Conservation (phyloP, 2,329 filamentous ascomycete species). For the Fusarium sp. region DNA sequence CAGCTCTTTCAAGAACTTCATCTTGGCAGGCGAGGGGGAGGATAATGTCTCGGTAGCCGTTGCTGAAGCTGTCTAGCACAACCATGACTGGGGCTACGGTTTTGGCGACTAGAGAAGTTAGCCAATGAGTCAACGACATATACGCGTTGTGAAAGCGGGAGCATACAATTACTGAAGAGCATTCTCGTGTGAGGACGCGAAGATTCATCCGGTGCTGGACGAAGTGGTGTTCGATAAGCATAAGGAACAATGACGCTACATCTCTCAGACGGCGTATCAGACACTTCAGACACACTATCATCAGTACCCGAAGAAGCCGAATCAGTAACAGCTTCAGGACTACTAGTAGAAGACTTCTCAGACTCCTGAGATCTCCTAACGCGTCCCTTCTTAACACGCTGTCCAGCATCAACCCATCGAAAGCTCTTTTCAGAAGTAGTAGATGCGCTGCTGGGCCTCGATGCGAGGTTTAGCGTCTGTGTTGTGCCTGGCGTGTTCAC, state of each 20-base stretch:
- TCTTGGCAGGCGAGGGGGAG: slow-evolving; percentile 52
- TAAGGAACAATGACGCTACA: slow-evolving; percentile 4
- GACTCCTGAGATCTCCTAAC: not conserved
- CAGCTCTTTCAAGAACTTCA: slow-evolving; percentile 47
- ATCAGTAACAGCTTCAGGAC: not conserved
- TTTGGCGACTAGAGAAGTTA: slow-evolving; percentile 44
- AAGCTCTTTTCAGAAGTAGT: slow-evolving; percentile 8
- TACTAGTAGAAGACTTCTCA: not conserved
- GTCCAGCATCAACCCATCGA: slow-evolving; percentile 31
- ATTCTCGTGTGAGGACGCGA: slow-evolving; percentile 45
- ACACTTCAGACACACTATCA: slow-evolving; percentile 14
- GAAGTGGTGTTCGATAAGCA: slow-evolving; percentile 14
- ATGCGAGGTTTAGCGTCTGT: not conserved
- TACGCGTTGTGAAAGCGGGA: too few species aligned
- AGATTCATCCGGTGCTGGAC: slow-evolving; percentile 39
- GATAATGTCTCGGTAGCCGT: slow-evolving; percentile 52
- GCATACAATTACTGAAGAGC: slow-evolving; percentile 49
- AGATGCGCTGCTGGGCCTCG: not conserved
- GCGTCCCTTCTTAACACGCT: slow-evolving; percentile 15
- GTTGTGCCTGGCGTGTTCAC: not conserved
- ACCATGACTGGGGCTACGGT: slow-evolving; percentile 52
- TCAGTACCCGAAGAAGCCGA: slow-evolving; percentile 16
- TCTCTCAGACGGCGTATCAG: slow-evolving; percentile 6
- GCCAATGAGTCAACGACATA: not conserved
- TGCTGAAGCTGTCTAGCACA: slow-evolving; percentile 47